phyloP scores from a whole-genome alignment of 257 asterid species.

The Nicotiana knightiana region DNA sequence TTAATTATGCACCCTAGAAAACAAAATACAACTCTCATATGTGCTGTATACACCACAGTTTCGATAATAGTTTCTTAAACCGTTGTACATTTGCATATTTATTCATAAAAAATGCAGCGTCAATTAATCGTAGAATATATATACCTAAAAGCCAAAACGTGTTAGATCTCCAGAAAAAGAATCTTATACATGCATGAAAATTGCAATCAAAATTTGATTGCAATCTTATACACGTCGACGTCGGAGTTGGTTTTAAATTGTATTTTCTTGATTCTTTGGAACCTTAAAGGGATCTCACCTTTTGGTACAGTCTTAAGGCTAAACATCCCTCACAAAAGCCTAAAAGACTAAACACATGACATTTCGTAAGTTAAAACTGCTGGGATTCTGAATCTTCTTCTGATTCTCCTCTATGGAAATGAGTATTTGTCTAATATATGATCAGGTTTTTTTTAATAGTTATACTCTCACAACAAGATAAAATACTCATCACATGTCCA shows the following conservation, averaged over 20 bases:
- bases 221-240: background rate
- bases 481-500: background rate
- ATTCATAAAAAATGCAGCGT: background rate
- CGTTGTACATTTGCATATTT: background rate
- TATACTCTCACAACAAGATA: background rate
- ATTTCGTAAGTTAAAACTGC: background rate
- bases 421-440: background rate
- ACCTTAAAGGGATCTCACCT: constrained; percentile 8
- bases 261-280: constrained; percentile 7
- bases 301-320: constrained; percentile 6
- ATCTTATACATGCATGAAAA: background rate
- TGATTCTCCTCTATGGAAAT: background rate
- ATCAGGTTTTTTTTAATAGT: background rate
- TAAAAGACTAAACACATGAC: background rate
- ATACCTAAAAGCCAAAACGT: background rate
- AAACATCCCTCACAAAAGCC: background rate
- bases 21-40: background rate
- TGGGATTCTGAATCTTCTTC: background rate
- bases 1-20: background rate
- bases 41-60: background rate
- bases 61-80: background rate
- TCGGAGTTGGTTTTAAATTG: background rate
- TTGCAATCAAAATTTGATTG: background rate
- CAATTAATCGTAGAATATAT: background rate
- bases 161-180: background rate